Percentiles rank a stretch among this genome's conserved stretches.
phyloP scores from a whole-genome alignment of 2,329 filamentous ascomycete genomes.

The Teratosphaeria viscida region DNA sequence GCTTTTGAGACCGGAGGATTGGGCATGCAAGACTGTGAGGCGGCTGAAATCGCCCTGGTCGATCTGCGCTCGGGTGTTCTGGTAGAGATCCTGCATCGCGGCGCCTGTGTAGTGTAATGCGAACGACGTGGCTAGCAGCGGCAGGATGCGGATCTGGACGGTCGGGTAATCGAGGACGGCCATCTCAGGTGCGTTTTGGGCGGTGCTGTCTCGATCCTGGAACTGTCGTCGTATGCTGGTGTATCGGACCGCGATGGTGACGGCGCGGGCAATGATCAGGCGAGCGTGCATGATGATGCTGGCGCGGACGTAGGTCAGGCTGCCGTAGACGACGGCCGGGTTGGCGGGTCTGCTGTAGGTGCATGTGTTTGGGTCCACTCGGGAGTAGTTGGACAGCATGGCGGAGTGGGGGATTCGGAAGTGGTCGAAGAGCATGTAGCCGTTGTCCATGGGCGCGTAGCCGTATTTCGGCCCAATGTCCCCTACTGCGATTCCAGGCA shows the following conservation, averaged over 20 bases:
- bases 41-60: conserved; percentile 41
- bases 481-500: conserved; percentile 41
- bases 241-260: conserved; percentile 44
- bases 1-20: conserved; percentile 45
- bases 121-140: conserved; percentile 44
- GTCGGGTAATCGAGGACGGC: conserved; percentile 45
- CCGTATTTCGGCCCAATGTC: conserved; percentile 48
- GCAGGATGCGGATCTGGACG: conserved; percentile 43
- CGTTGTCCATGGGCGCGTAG: conserved; percentile 32
- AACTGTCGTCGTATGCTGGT: conserved; percentile 41
- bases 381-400: conserved; percentile 40
- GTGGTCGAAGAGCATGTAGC: conserved; percentile 44
- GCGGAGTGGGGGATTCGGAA: conserved; percentile 38
- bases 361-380: conserved; percentile 37
- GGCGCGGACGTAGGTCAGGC: conserved; percentile 39
- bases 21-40: conserved; percentile 42
- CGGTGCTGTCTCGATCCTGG: conserved; percentile 36
- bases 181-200: conserved; percentile 29
- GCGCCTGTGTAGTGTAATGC: conserved; percentile 39
- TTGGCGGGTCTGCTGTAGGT: conserved; percentile 37
- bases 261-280: conserved; percentile 42
- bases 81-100: conserved; percentile 43
- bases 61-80: conserved; percentile 35
- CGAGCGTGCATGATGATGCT: conserved; percentile 41
- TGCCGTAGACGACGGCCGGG: conserved; percentile 41